Percentiles rank a stretch among this genome's conserved stretches.
phyloP scores from a whole-genome alignment of 164 flowering plant species.

The Saururus chinensis region DNA sequence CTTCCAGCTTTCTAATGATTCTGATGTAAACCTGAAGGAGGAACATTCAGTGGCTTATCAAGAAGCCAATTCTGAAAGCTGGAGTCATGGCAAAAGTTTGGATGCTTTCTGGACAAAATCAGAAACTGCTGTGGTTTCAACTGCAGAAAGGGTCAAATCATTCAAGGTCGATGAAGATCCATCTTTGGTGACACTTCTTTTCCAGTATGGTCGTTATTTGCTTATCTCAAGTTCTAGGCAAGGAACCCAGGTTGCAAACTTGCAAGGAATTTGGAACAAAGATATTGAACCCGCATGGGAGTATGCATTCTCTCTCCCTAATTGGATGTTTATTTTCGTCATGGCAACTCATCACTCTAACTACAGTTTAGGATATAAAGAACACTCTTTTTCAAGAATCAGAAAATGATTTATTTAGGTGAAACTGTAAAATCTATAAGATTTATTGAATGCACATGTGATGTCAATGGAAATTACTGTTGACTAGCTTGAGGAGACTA shows the following conservation, averaged over 20 bases:
- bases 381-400: too few species aligned
- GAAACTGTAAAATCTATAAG: too few species aligned
- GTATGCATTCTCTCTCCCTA: slow-evolving; percentile 30
- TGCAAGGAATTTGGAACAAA: slow-evolving; percentile 94
- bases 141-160: slow-evolving; percentile 72
- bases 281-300: slow-evolving; percentile 87
- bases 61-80: not conserved
- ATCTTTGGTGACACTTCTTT: slow-evolving; percentile 74
- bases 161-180: slow-evolving; percentile 89
- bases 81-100: not conserved
- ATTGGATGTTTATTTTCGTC: not conserved
- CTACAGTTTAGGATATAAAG: too few species aligned
- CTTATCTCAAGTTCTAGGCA: slow-evolving; percentile 88
- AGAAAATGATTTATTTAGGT: too few species aligned
- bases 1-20: slow-evolving; percentile 55
- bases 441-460: too few species aligned
- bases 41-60: not conserved
- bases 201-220: slow-evolving; percentile 91
- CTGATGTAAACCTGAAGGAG: slow-evolving; percentile 11
- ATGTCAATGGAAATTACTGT: too few species aligned
- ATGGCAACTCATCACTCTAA: too few species aligned
- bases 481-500: too few species aligned
- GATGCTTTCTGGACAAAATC: slow-evolving; percentile 1
- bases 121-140: slow-evolving; percentile 22
- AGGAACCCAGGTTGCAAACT: slow-evolving; percentile 81